A percentile compares a stretch with the other conserved stretches of the same genome.
Conservation (phyloP, 2,329 filamentous ascomycete genomes). For the Pseudocercospora pini-densiflorae region DNA sequence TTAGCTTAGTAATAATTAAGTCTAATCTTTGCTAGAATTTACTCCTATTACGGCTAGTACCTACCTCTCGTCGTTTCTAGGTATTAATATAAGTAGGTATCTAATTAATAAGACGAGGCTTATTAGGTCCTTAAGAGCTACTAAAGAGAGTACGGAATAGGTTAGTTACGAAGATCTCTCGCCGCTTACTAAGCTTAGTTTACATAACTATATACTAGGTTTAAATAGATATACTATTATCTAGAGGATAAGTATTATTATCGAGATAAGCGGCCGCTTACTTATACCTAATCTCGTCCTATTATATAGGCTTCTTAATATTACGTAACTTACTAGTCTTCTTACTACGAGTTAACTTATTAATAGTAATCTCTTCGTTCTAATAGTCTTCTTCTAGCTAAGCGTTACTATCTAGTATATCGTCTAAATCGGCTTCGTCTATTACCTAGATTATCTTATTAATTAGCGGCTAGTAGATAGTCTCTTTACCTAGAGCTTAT, state of each 20-base stretch:
- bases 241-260: not conserved
- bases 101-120: not conserved
- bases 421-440: not conserved
- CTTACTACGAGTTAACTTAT: not conserved
- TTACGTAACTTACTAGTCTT: not conserved
- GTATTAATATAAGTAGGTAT: not conserved
- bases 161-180: not conserved
- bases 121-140: not conserved
- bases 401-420: not conserved
- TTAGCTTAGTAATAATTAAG: not conserved
- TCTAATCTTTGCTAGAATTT: not conserved
- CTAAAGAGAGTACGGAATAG: not conserved
- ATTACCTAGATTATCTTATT: not conserved
- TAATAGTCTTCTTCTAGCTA: not conserved
- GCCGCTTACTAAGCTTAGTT: not conserved
- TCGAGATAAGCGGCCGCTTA: not conserved
- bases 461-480: not conserved
- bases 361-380: not conserved
- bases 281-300: not conserved
- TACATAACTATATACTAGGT: not conserved
- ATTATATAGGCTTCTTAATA: not conserved
- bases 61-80: not conserved
- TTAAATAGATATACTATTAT: not conserved
- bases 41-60: not conserved
- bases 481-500: not conserved